Conservation (phyloP, 108 stramenopile species). For the Asterionellopsis glacialis region DNA sequence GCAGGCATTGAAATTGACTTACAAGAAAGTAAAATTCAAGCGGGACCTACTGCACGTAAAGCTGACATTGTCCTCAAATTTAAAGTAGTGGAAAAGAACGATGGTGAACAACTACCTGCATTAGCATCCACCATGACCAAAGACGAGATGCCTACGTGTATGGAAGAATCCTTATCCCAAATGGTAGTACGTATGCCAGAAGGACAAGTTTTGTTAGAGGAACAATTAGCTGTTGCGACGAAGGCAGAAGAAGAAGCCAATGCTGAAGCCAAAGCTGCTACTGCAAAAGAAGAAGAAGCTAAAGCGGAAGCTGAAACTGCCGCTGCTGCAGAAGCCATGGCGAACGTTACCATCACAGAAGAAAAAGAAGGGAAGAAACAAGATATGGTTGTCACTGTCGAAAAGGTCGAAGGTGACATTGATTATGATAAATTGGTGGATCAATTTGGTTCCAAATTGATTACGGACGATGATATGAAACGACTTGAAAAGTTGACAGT, state of each 20-base stretch:
- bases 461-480: conserved; percentile 58
- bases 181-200: conserved; percentile 38
- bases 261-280: too few relatives aligned
- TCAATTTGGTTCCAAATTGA: conserved; percentile 87
- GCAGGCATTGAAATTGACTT: conserved; percentile 23
- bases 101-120: conserved; percentile 3
- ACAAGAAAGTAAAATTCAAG: conserved; percentile 19
- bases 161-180: conserved; percentile 8
- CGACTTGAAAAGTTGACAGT: conserved; percentile 72
- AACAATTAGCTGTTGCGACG: not conserved
- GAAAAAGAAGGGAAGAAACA: conserved; percentile 35
- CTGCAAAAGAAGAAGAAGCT: not conserved
- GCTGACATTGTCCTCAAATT: conserved; percentile 65
- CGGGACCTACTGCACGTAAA: conserved; percentile 60
- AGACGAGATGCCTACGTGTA: conserved; percentile 9
- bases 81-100: conserved; percentile 24
- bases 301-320: conserved; percentile 12
- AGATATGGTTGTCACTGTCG: conserved; percentile 86
- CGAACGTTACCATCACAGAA: conserved; percentile 7
- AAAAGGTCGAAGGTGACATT: conserved; percentile 85
- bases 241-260: conserved; percentile 10
- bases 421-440: conserved; percentile 95
- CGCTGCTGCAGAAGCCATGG: conserved; percentile 2
- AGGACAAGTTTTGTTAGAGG: conserved; percentile 18
- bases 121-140: conserved; percentile 4